Evolutionary conservation across 495 filamentous ascomycete genomes (phyloP).

Genomic region (Podospora australis): DNA sequence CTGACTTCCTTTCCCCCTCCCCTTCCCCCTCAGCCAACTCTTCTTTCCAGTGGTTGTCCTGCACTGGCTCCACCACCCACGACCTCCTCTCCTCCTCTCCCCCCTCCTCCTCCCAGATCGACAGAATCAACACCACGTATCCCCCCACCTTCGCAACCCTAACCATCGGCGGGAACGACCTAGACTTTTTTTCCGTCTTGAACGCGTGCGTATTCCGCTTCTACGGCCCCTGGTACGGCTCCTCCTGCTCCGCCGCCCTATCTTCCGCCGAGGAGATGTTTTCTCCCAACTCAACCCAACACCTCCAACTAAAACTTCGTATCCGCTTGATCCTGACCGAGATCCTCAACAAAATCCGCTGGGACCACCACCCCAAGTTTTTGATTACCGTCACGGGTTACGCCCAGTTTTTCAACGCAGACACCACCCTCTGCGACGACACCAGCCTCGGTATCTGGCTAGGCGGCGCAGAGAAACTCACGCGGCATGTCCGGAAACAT

Average conservation of each 20-base stretch:
- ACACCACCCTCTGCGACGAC: constrained; percentile 37
- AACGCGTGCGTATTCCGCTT: constrained; percentile 44
- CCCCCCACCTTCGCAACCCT: constrained; percentile 33
- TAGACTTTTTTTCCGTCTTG: constrained; percentile 43
- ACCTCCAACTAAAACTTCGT: constrained; percentile 29
- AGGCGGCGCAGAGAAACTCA: constrained; percentile 27
- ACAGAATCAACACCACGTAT: constrained; percentile 25
- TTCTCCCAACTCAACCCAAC: neutral
- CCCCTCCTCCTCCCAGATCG: constrained; percentile 26
- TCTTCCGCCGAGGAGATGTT: constrained; percentile 12
- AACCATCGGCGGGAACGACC: constrained; percentile 44
- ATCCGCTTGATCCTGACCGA: constrained; percentile 31
- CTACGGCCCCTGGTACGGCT: constrained; percentile 35
- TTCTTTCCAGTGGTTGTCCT: constrained; percentile 35
- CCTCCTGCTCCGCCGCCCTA: constrained; percentile 29
- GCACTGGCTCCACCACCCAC: constrained; percentile 31
- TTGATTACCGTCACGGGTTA: constrained; percentile 41
- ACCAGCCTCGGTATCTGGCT: constrained; percentile 33
- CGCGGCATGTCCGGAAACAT: constrained; percentile 21
- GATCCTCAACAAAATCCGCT: constrained; percentile 33
- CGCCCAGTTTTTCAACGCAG: constrained; percentile 42
- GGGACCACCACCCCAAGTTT: constrained; percentile 33
- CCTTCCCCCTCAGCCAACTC: constrained; percentile 4
- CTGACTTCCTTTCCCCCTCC: constrained; percentile 18
- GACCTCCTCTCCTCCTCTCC: constrained; percentile 25